A percentile compares a stretch with the other conserved stretches of the same genome.
These are phyloP conservation scores for Colletotrichum limetticola DNA, from an alignment of 2,329 filamentous ascomycete genomes.

Conservation along the genomic window DNA sequence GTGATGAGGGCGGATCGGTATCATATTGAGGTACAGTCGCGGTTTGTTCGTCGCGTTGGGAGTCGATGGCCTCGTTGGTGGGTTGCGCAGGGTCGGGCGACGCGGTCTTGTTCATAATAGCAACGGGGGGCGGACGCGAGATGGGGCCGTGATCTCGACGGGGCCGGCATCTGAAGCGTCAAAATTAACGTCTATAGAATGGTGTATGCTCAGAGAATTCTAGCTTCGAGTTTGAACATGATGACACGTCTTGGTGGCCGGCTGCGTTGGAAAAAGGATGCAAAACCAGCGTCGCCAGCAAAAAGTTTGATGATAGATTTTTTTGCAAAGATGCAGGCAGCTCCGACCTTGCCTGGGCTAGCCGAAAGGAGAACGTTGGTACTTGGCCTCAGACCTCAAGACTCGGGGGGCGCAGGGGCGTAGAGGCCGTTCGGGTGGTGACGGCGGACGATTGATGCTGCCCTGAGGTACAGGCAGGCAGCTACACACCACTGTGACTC, in stretches of 20 bases:
- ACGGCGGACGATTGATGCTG: neutral
- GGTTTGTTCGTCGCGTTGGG: conserved; percentile 38
- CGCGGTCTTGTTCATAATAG: conserved; percentile 71
- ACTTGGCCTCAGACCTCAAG: neutral
- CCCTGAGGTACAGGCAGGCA: neutral
- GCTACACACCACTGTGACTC: neutral
- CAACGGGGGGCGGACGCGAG: conserved; percentile 48
- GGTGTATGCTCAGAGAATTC: conserved; percentile 56
- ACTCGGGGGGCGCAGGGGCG: neutral
- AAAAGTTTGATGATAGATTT: conserved; percentile 53
- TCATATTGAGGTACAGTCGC: conserved; percentile 30
- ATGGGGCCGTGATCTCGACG: conserved; percentile 63
- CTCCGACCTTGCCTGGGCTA: conserved; percentile 34
- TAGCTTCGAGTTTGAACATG: conserved; percentile 64
- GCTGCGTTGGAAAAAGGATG: conserved; percentile 56
- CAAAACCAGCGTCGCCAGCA: conserved; percentile 59
- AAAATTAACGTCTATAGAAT: conserved; percentile 67
- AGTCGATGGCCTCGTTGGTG: conserved; percentile 42
- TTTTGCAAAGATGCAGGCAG: conserved; percentile 33
- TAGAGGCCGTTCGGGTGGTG: neutral
- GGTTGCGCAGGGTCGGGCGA: conserved; percentile 58
- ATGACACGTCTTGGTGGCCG: conserved; percentile 59
- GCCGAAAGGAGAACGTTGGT: conserved; percentile 23
- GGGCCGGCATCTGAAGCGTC: conserved; percentile 66
- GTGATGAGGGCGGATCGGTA: conserved; percentile 25